Evolutionary conservation across 805 yeast species (phyloP), one percentile per base, ranked within the genome.

Genomic region (Spathaspora girioi): DNA sequence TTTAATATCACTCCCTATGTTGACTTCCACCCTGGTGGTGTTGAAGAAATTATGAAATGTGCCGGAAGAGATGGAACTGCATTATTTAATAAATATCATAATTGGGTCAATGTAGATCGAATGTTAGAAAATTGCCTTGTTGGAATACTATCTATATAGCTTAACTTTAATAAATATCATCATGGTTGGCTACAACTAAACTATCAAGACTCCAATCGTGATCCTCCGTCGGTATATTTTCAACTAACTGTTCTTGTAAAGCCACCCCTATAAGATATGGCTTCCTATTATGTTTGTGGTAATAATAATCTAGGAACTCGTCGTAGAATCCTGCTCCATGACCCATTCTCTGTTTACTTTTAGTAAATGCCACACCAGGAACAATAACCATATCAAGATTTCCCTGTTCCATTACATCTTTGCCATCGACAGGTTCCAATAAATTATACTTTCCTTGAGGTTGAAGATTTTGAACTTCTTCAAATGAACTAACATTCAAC

Each of bases 301-400:
- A 15, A 51, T 67, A 63, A 20, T 51, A 57, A 43, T 40, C 56
- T 31, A 69, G 67, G 62, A 61, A 75, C 59, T 86, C 89, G 64
- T 93, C 99, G 65, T 94, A 93, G 65, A 81, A 91, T 0, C 97
- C 99, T 5, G 85, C 93, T 1, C 99, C 99, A 64, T 90, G 96
- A 1, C 99, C 99, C 49, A 93, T 64, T 49, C 99, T 65, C 11
- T 72, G 65, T 19, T 83, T 67, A 1, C 52, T 52, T 5, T 26
- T 56, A 1, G 88, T 78, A 65, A 89, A 92, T 0, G 89, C 97
- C 1, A 93, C 85, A 0, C 96, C 97, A 0, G 98, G 98, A 0
- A 93, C 75, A 6, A 93, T 67, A 6, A 93, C 70, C 9, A 93
- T 59, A 58, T 93, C 97, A 19, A 93, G 67, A 2, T 51, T 56